Percentiles rank a stretch among this genome's conserved stretches.
Evolutionary conservation across 2,329 filamentous ascomycete species (phyloP).

Genomic region (Leptographium radiaticola): DNA sequence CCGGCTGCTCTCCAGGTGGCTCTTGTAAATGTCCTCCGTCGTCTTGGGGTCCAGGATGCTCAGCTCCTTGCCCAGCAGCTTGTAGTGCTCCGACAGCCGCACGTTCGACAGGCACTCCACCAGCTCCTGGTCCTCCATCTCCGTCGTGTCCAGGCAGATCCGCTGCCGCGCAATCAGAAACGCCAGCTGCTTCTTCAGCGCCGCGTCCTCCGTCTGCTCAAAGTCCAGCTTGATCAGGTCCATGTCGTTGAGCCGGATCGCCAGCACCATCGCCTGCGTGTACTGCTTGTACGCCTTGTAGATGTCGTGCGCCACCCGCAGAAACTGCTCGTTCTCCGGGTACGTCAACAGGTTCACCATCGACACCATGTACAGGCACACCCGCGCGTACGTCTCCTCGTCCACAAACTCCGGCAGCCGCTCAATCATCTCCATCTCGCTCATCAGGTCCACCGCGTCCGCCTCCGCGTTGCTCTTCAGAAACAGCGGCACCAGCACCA

Average conservation of each 20-base stretch:
- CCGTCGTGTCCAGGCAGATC: constrained; percentile 56
- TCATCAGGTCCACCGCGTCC: constrained; percentile 92
- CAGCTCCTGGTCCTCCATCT: constrained; percentile 53
- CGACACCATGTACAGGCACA: constrained; percentile 96
- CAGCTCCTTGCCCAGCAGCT: constrained; percentile 83
- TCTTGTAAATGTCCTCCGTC: constrained; percentile 98
- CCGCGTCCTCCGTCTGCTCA: constrained; percentile 63
- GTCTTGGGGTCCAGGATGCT: constrained; percentile 95
- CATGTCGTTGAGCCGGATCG: constrained; percentile 82
- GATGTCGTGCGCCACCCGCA: constrained; percentile 83
- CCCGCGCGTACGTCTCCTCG: constrained; percentile 82
- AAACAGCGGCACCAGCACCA: constrained; percentile 83
- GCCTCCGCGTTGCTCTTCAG: constrained; percentile 96
- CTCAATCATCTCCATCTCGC: constrained; percentile 94
- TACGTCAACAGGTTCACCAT: constrained; percentile 98
- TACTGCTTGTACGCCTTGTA: constrained; percentile 90
- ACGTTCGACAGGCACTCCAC: constrained; percentile 82
- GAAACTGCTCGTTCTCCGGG: constrained; percentile 91
- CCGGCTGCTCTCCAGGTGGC: constrained; percentile 87
- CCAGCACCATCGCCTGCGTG: constrained; percentile 84
- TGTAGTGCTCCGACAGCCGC: constrained; percentile 83
- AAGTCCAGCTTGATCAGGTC: constrained; percentile 73
- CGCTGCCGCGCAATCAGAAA: constrained; percentile 87
- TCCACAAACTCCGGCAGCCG: constrained; percentile 80
- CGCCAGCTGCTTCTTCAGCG: constrained; percentile 83